phyloP scores from a whole-genome alignment of 1,139 yeast genomes.

The Taiozyma onychis region DNA sequence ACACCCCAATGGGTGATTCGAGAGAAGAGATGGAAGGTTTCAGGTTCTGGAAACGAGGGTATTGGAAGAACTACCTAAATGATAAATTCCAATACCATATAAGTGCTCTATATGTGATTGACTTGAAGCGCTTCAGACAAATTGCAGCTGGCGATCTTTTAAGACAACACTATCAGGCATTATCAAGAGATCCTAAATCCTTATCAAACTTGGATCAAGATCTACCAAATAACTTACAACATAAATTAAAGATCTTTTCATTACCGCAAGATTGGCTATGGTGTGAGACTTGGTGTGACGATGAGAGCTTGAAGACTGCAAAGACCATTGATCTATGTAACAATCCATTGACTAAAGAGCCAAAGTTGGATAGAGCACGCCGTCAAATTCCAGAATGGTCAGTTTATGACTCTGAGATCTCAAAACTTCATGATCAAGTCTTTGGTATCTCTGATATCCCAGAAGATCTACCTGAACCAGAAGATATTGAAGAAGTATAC shows the following conservation, averaged over 20 bases:
- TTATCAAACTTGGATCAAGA: constrained; percentile 87
- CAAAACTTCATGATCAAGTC: constrained; percentile 24
- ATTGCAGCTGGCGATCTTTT: constrained; percentile 71
- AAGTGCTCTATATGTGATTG: constrained; percentile 70
- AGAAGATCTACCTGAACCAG: not conserved
- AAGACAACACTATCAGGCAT: constrained; percentile 79
- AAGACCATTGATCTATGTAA: constrained; percentile 80
- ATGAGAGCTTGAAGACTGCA: constrained; percentile 51
- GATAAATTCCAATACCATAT: constrained; percentile 65
- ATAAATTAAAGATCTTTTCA: constrained; percentile 58
- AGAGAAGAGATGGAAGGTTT: constrained; percentile 77
- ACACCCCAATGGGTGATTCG: constrained; percentile 85
- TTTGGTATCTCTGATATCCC: not conserved
- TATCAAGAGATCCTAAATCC: constrained; percentile 76
- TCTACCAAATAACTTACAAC: constrained; percentile 80
- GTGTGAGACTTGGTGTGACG: constrained; percentile 95
- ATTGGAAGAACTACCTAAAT: constrained; percentile 67
- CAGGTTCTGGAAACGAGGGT: constrained; percentile 91
- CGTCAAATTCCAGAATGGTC: constrained; percentile 78
- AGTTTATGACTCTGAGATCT: constrained; percentile 51
- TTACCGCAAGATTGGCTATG: constrained; percentile 83
- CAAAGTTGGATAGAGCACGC: constrained; percentile 66
- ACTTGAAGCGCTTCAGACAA: constrained; percentile 58
- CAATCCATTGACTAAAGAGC: constrained; percentile 76
- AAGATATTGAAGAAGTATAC: not conserved